These are phyloP conservation scores for Sporothrix dimorphospora DNA, from an alignment of 2,329 filamentous ascomycete genomes.

Conservation along the genomic window DNA sequence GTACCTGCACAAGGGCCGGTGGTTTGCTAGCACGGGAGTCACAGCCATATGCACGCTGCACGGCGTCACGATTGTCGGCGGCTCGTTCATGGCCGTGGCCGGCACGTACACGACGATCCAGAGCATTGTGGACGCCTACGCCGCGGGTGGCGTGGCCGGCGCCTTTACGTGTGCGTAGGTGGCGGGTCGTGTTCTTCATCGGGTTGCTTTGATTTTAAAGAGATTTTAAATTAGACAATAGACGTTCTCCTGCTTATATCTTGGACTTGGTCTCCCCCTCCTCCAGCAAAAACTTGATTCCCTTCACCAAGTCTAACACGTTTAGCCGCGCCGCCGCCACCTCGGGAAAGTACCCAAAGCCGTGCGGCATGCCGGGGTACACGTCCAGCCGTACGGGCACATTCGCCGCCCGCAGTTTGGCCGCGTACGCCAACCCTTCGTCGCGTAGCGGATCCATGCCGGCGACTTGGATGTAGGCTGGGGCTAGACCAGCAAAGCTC, in stretches of 20 bases:
- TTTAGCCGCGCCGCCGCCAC: background rate
- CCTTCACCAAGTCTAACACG: background rate
- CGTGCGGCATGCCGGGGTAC: background rate
- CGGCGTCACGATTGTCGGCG: conserved; percentile 34
- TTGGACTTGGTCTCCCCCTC: background rate
- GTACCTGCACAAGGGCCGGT: conserved; percentile 31
- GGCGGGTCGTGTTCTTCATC: background rate
- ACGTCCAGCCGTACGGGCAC: background rate
- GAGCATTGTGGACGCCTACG: conserved; percentile 38
- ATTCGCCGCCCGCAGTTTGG: background rate
- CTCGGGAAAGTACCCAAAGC: conserved; percentile 6
- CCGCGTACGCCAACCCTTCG: background rate
- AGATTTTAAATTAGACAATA: background rate
- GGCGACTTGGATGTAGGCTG: conserved; percentile 12
- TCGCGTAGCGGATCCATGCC: conserved; percentile 8
- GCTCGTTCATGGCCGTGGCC: conserved; percentile 36
- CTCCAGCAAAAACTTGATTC: background rate
- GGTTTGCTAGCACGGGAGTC: conserved; percentile 25
- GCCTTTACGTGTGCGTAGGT: conserved; percentile 34
- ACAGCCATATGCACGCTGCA: conserved; percentile 31
- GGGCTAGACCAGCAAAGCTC: background rate
- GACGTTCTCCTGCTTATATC: background rate
- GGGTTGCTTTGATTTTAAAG: background rate
- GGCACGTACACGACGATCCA: conserved; percentile 38
- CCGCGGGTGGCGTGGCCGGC: conserved; percentile 32